These are phyloP conservation scores for Morella rubra DNA, from an alignment of 306 rosid genomes.

Conservation along the genomic window DNA sequence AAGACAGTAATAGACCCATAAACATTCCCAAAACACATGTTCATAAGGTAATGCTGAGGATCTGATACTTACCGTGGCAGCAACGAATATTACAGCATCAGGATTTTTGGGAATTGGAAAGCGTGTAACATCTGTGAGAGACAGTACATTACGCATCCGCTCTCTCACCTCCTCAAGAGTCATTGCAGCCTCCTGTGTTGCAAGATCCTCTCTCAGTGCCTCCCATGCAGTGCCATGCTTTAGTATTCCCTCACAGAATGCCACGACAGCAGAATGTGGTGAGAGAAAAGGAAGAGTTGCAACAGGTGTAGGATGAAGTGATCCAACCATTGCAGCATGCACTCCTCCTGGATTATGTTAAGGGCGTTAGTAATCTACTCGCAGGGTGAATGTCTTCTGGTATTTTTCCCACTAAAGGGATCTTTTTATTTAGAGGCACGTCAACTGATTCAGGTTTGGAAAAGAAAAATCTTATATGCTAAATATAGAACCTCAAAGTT, in stretches of 20 bases:
- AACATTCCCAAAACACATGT: conserved; percentile 5
- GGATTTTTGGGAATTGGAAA: conserved; percentile 89
- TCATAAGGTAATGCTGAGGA: conserved; percentile 24
- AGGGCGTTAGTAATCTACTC: conserved; percentile 14
- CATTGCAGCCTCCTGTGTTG: conserved; percentile 62
- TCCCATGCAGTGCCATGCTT: conserved; percentile 98
- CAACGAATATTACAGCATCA: conserved; percentile 80
- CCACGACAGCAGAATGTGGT: conserved; percentile 95
- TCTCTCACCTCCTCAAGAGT: conserved; percentile 96
- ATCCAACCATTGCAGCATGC: conserved; percentile 98
- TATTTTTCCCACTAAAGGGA: conserved; percentile 6
- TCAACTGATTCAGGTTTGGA: neutral
- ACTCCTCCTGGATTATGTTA: conserved; percentile 75
- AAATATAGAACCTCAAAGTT: neutral
- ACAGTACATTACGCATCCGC: conserved; percentile 80
- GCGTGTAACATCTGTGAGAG: conserved; percentile 98
- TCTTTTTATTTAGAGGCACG: neutral
- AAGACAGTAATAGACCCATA: neutral
- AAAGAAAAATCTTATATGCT: conserved; percentile 9
- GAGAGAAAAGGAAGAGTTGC: conserved; percentile 96
- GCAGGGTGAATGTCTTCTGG: neutral
- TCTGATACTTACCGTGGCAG: conserved; percentile 83
- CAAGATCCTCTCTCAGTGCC: conserved; percentile 81
- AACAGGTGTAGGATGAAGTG: conserved; percentile 91
- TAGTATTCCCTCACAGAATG: conserved; percentile 97